A percentile compares a stretch with the other conserved stretches of the same genome.
Evolutionary conservation across 2,329 filamentous ascomycete genomes (phyloP).

Genomic region (Aspergillus novoparasiticus): DNA sequence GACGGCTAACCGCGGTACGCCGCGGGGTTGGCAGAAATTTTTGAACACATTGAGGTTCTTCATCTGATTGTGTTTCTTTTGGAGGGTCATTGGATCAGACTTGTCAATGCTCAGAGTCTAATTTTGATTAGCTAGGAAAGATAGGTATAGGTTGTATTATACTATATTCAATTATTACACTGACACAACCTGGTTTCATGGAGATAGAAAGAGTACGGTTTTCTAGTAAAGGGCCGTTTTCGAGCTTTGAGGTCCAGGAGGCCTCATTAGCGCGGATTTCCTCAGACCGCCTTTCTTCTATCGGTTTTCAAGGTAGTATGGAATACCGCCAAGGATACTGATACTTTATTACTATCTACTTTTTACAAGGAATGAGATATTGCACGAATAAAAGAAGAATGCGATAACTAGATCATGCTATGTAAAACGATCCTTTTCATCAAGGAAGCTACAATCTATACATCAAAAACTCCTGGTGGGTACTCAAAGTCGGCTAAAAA

Average conservation of each 20-base stretch:
- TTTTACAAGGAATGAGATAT: not conserved
- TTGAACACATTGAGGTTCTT: not conserved
- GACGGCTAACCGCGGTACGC: not conserved
- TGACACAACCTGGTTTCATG: not conserved
- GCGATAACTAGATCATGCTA: not conserved
- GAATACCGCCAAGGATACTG: too few relatives aligned
- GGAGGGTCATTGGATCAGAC: not conserved
- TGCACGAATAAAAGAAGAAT: not conserved
- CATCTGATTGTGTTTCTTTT: not conserved
- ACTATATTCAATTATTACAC: not conserved
- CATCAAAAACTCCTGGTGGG: constrained; percentile 1
- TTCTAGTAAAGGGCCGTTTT: not conserved
- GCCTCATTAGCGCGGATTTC: not conserved
- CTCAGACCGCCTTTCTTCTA: not conserved
- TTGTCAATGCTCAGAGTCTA: not conserved
- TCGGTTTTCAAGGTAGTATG: not conserved
- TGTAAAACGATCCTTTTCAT: not conserved
- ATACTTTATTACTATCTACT: not conserved
- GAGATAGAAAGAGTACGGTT: not conserved
- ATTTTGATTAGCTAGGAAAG: not conserved
- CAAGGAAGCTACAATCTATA: constrained; percentile 1
- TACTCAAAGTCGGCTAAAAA: constrained; percentile 4
- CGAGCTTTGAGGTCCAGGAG: not conserved
- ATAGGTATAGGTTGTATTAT: not conserved
- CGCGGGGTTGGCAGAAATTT: not conserved